phyloP scores from a whole-genome alignment of 2,329 filamentous ascomycete genomes.

The Colletotrichum camelliae region DNA sequence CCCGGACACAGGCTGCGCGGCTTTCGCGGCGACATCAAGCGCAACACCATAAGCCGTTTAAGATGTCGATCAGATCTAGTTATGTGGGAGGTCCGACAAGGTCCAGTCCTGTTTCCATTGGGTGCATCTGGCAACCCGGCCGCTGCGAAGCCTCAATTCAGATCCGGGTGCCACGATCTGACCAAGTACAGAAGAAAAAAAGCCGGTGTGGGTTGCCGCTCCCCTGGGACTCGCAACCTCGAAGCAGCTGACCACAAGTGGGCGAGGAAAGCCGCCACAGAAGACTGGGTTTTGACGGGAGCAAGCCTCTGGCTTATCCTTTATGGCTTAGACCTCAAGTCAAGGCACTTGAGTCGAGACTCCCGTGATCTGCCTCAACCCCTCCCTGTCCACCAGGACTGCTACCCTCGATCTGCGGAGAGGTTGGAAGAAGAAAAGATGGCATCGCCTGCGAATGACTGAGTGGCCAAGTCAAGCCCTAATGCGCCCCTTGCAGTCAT shows the following conservation, averaged over 20 bases:
- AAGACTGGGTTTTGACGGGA: not conserved
- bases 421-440: constrained; percentile 15
- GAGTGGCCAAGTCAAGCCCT: not conserved
- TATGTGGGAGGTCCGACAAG: not conserved
- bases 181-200: not conserved
- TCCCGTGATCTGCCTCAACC: constrained; percentile 10
- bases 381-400: constrained; percentile 16
- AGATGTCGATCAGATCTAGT: constrained; percentile 1
- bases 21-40: not conserved
- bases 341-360: not conserved
- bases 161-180: constrained; percentile 17
- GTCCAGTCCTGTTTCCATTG: not conserved
- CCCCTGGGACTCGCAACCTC: not conserved
- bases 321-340: not conserved
- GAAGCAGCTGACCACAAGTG: not conserved
- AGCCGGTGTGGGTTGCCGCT: not conserved
- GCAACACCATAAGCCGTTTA: not conserved
- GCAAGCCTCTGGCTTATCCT: not conserved
- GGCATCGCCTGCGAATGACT: not conserved
- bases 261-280: not conserved
- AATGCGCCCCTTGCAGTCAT: constrained; percentile 10
- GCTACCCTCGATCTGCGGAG: constrained; percentile 21
- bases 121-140: not conserved
- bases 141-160: not conserved
- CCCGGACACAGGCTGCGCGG: not conserved